Conservation (phyloP, 495 filamentous ascomycete species). For the Aspergillus avenaceus region DNA sequence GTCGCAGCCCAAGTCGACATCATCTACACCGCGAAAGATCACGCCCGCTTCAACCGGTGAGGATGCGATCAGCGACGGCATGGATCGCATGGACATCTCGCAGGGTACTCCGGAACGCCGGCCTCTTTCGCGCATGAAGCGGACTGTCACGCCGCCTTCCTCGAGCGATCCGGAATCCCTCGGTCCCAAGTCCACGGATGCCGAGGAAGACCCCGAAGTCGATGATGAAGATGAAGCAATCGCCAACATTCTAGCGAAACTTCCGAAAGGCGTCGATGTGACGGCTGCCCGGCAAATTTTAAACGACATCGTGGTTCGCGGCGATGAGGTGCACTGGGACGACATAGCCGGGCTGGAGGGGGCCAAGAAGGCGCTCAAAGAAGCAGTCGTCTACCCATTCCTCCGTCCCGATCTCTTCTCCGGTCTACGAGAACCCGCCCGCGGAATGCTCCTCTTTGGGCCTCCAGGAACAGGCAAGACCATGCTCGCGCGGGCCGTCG, state of each 20-base stretch:
- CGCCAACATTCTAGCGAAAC: conserved; percentile 63
- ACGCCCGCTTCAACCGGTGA: conserved; percentile 14
- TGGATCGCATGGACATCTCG: conserved; percentile 26
- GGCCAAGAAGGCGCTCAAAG: conserved; percentile 89
- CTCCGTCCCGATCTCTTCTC: conserved; percentile 93
- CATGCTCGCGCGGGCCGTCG: conserved; percentile 93
- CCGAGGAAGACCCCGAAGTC: conserved; percentile 32
- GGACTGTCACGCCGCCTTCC: conserved; percentile 33
- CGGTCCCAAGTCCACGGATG: conserved; percentile 22
- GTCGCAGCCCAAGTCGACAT: conserved; percentile 23
- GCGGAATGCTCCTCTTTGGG: conserved; percentile 95
- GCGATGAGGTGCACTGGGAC: conserved; percentile 92
- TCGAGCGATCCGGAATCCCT: conserved; percentile 43
- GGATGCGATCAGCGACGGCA: conserved; percentile 21
- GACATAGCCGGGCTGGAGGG: conserved; percentile 89
- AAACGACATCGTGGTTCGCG: conserved; percentile 92
- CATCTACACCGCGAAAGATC: conserved; percentile 14
- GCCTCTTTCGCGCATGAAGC: conserved; percentile 20
- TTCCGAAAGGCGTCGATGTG: conserved; percentile 77
- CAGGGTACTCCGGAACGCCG: conserved; percentile 18
- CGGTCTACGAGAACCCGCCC: conserved; percentile 87
- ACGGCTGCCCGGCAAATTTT: conserved; percentile 84
- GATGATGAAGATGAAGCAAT: conserved; percentile 41
- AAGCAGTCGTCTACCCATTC: conserved; percentile 97
- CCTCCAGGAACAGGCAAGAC: conserved; percentile 97